Evolutionary conservation across 495 filamentous ascomycete genomes (phyloP).

Genomic region (Daldinia bambusicola): DNA sequence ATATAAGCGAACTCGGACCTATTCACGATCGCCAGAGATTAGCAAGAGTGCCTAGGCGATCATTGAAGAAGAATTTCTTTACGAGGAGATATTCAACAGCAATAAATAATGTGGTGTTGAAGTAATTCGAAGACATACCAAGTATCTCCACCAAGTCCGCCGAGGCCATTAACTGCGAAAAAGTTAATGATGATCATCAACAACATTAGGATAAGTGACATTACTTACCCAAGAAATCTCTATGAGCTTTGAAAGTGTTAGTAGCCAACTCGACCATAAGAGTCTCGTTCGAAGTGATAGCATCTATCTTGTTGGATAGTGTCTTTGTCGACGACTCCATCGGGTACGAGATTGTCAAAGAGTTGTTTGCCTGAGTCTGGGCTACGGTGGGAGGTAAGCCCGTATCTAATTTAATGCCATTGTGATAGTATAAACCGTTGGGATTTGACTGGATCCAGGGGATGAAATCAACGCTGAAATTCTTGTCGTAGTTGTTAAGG

Average conservation of each 20-base stretch:
- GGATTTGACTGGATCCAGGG: slow-evolving; percentile 66
- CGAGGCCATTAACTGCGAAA: slow-evolving; percentile 47
- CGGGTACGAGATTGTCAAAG: slow-evolving; percentile 43
- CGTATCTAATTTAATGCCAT: slow-evolving; percentile 61
- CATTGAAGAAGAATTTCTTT: too few species aligned
- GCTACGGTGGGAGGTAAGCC: slow-evolving; percentile 56
- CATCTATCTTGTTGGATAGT: slow-evolving; percentile 49
- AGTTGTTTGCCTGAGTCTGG: slow-evolving; percentile 55
- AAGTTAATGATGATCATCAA: slow-evolving; percentile 27
- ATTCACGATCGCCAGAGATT: background rate
- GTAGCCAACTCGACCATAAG: slow-evolving; percentile 58
- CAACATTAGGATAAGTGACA: slow-evolving; percentile 15
- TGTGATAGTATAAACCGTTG: slow-evolving; percentile 63
- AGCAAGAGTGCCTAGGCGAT: background rate
- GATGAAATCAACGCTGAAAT: slow-evolving; percentile 72
- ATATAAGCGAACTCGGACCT: slow-evolving; percentile 71
- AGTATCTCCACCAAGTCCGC: slow-evolving; percentile 50
- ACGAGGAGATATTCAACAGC: too few species aligned
- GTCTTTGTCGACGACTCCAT: slow-evolving; percentile 50
- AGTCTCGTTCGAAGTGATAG: slow-evolving; percentile 38
- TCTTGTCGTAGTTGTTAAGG: slow-evolving; percentile 62
- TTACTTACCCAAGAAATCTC: slow-evolving; percentile 56
- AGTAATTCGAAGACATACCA: slow-evolving; percentile 21
- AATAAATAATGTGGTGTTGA: background rate
- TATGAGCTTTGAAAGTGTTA: slow-evolving; percentile 74